Conservation (phyloP, 2,329 filamentous ascomycete species). For the Cladosporium austrohemisphaericum region DNA sequence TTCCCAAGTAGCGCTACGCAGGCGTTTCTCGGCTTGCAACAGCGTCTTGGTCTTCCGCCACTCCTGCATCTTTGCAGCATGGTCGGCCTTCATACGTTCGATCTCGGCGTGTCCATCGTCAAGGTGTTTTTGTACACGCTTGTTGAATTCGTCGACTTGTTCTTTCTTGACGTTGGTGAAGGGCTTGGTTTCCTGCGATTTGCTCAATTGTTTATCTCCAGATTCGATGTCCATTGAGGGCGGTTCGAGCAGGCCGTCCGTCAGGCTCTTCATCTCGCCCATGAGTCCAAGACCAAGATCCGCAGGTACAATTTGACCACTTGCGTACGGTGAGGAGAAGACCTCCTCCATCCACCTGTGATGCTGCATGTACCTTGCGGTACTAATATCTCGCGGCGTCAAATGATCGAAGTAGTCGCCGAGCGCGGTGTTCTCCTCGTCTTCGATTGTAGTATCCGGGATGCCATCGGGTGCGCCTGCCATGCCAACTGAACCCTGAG, state of each 20-base stretch:
- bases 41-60: conserved; percentile 67
- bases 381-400: conserved; percentile 83
- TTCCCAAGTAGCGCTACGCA: conserved; percentile 63
- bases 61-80: conserved; percentile 72
- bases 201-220: conserved; percentile 33
- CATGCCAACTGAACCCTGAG: conserved; percentile 37
- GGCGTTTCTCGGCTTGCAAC: conserved; percentile 69
- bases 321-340: conserved; percentile 81
- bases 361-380: conserved; percentile 84
- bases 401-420: conserved; percentile 88
- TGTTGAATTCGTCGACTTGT: conserved; percentile 80
- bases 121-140: conserved; percentile 69
- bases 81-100: conserved; percentile 74
- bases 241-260: conserved; percentile 77
- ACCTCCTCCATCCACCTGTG: conserved; percentile 99
- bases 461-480: conserved; percentile 43
- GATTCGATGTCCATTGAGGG: conserved; percentile 32
- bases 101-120: conserved; percentile 75
- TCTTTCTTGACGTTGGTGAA: conserved; percentile 67
- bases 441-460: conserved; percentile 60
- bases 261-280: conserved; percentile 77
- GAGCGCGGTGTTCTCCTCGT: conserved; percentile 82
- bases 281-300: conserved; percentile 76
- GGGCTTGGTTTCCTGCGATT: conserved; percentile 41
- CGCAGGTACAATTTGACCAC: conserved; percentile 78